Conservation (phyloP, 2,329 filamentous ascomycete genomes). For the Claviceps pusilla region DNA sequence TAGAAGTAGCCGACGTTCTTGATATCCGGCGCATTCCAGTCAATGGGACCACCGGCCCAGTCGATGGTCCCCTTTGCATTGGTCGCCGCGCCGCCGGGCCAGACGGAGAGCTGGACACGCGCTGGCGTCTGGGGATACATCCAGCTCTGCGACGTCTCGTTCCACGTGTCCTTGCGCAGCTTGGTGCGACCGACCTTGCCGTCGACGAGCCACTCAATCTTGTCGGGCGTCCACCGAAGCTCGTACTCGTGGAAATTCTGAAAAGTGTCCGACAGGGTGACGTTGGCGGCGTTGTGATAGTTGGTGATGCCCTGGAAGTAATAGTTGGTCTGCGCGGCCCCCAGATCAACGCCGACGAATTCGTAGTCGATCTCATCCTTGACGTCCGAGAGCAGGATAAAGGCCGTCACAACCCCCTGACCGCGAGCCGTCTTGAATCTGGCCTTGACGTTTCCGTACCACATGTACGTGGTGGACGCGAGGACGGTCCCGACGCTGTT, state of each 20-base stretch:
- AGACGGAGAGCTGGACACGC: constrained; percentile 84
- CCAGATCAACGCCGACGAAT: constrained; percentile 69
- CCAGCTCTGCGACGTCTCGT: constrained; percentile 66
- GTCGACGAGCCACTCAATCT: constrained; percentile 76
- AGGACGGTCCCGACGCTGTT: constrained; percentile 77
- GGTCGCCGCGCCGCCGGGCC: constrained; percentile 70
- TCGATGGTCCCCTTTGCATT: constrained; percentile 74
- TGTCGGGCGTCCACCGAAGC: constrained; percentile 80
- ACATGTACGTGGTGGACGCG: constrained; percentile 73
- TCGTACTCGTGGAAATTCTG: constrained; percentile 76
- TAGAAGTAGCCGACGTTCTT: constrained; percentile 78
- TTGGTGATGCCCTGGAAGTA: constrained; percentile 89
- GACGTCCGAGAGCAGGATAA: constrained; percentile 87
- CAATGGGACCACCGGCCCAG: constrained; percentile 82
- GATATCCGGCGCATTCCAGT: constrained; percentile 71
- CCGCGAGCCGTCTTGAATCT: constrained; percentile 74
- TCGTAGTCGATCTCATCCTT: constrained; percentile 99
- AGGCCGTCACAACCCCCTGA: constrained; percentile 84
- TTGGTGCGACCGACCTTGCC: constrained; percentile 61
- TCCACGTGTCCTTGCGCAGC: constrained; percentile 70
- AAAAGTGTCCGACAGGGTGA: constrained; percentile 56
- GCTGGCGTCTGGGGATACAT: constrained; percentile 82
- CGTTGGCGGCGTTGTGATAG: constrained; percentile 64
- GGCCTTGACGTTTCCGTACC: constrained; percentile 89
- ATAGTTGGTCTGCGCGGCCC: constrained; percentile 79